Evolutionary conservation across 345 rosid genomes (phyloP), one percentile per base, ranked within the genome.

Genomic region (Jatropha curcas): DNA sequence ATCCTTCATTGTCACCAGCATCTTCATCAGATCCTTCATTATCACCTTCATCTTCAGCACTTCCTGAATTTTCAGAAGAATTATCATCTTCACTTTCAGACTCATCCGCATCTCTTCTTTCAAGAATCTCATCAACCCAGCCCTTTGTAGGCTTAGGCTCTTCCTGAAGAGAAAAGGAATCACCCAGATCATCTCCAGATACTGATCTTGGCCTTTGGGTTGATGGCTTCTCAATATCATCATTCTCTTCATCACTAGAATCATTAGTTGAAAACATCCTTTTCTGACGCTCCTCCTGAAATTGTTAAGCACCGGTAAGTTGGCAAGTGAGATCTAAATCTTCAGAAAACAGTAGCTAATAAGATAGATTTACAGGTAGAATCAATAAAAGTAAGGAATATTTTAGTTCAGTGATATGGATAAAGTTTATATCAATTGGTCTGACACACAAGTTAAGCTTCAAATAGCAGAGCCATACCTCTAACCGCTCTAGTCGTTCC

Each of bases 161-260:
- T 56, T 87, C 93, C 56, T 85, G 91, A 67, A 84, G 69, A 22
- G 92, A 76, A 71, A 95, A 95, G 28, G 94, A 91, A 83, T 91
- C 98, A 71, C 97, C 97, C 71, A 90, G 97, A 84, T 91, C 97
- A 80, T 92, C 98, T 10, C 97, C 97, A 57, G 96, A 92, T 71
- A 82, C 60, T 27, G 87, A 65, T 65, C 79, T 84, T 58, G 59
- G 74, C 83, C 69, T 81, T 80, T 78, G 81, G 65, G 65, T 31
- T 31, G 77, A 76, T 39, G 80, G 63, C 80, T 75, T 84, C 55
- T 83, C 88, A 57, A 14, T 76, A 74, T 80, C 85, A 75, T 86
- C 90, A 67, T 85, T 85, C 61, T 95, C 97, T 63, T 81, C 96
- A 55, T 92, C 98, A 63, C 93, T 89, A 17, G 89, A 76, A 46